These are phyloP conservation scores for Pythium dissotocum DNA, from an alignment of 352 stramenopile genomes.

Conservation along the genomic window DNA sequence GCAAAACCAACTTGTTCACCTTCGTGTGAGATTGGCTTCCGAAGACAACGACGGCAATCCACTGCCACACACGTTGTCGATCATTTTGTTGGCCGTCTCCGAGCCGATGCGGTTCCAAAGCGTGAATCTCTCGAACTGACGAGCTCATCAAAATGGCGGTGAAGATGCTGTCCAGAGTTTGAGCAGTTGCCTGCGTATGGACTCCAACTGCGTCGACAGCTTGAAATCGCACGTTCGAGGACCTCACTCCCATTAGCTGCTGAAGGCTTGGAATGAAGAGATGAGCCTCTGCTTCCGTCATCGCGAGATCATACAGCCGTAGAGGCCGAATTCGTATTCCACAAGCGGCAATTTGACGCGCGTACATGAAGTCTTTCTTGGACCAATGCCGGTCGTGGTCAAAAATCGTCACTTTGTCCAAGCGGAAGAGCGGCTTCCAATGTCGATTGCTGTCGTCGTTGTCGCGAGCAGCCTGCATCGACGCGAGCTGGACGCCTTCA, in stretches of 20 bases:
- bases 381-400: background rate
- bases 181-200: no score
- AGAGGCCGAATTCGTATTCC: no score
- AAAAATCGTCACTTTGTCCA: background rate
- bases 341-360: background rate
- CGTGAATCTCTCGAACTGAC: background rate
- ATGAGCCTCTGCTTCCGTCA: no score
- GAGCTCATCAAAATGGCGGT: background rate
- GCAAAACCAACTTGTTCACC: no score
- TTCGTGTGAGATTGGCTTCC: no score
- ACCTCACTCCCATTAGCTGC: no score
- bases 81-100: no score
- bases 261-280: no score
- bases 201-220: background rate
- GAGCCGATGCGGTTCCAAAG: no score
- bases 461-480: background rate
- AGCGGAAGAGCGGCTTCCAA: background rate
- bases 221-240: no score
- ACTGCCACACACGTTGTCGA: background rate
- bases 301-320: no score
- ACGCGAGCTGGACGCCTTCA: background rate
- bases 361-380: background rate
- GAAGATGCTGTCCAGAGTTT: background rate
- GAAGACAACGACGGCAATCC: background rate
- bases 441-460: background rate